Percentiles rank a stretch among this genome's conserved stretches.
Evolutionary conservation across 2,329 filamentous ascomycete genomes (phyloP).

Genomic region (Teratosphaeriaceae sp.): DNA sequence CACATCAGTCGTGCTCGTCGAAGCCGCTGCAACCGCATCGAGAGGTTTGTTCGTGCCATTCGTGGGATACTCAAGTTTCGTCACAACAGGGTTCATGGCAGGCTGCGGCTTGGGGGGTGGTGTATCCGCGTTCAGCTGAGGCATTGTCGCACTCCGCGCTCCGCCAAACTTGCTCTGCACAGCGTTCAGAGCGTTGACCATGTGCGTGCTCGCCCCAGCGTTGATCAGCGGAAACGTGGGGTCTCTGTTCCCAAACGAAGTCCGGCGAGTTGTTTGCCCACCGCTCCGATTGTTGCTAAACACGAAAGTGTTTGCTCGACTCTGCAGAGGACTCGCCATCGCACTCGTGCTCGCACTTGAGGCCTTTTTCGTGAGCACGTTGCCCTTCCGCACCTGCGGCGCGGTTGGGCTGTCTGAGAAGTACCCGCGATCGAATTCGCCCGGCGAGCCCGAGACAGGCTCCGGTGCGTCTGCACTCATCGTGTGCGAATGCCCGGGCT

Average conservation of each 20-base stretch:
- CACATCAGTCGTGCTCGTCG: conserved; percentile 36
- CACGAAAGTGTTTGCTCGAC: conserved; percentile 58
- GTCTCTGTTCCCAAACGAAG: conserved; percentile 49
- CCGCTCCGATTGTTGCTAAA: conserved; percentile 5
- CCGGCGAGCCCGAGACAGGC: conserved; percentile 28
- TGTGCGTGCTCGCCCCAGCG: not conserved
- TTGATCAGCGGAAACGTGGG: conserved; percentile 39
- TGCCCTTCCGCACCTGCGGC: conserved; percentile 59
- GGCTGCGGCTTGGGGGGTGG: conserved; percentile 29
- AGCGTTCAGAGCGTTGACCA: conserved; percentile 15
- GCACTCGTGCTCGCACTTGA: conserved; percentile 35
- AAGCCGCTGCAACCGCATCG: conserved; percentile 14
- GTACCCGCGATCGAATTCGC: conserved; percentile 78
- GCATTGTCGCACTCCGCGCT: conserved; percentile 18
- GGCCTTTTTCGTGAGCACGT: conserved; percentile 65
- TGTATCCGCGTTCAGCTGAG: conserved; percentile 23
- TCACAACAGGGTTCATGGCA: conserved; percentile 48
- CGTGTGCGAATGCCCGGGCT: conserved; percentile 16
- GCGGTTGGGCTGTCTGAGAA: conserved; percentile 68
- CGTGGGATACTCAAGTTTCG: conserved; percentile 48
- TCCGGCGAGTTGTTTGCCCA: conserved; percentile 54
- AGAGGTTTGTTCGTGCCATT: conserved; percentile 13
- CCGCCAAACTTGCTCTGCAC: conserved; percentile 19
- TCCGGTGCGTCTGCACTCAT: conserved; percentile 15
- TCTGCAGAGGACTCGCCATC: conserved; percentile 26